Conservation (phyloP, 306 rosid genomes). For the Nissolia schottii region DNA sequence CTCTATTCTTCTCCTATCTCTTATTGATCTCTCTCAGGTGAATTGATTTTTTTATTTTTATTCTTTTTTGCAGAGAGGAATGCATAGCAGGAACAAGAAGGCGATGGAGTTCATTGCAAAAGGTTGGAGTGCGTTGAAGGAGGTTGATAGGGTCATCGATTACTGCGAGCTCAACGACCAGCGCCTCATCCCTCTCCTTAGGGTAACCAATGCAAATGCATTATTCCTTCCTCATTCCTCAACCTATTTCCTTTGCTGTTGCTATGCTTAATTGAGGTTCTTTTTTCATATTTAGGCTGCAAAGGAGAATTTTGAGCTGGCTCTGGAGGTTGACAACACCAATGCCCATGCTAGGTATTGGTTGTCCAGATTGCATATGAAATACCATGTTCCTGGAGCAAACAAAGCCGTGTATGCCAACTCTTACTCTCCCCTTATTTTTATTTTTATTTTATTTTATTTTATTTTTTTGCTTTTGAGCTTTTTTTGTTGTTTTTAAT, state of each 20-base stretch:
- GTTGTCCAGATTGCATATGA: slow-evolving; percentile 85
- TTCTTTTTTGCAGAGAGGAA: slow-evolving; percentile 44
- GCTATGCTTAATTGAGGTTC: slow-evolving; percentile 2
- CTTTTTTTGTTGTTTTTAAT: neutral
- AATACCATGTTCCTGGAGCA: slow-evolving; percentile 82
- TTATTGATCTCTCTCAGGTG: neutral
- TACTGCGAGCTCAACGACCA: slow-evolving; percentile 70
- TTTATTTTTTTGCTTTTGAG: too few species aligned
- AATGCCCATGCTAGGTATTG: slow-evolving; percentile 88
- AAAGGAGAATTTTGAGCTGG: slow-evolving; percentile 89
- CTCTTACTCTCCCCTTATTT: neutral
- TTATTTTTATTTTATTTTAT: too few species aligned
- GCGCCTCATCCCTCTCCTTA: slow-evolving; percentile 80
- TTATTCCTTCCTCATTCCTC: neutral
- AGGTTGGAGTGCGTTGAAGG: slow-evolving; percentile 86
- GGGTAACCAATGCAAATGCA: slow-evolving; percentile 33
- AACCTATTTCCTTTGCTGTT: neutral
- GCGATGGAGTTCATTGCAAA: slow-evolving; percentile 81
- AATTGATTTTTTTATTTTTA: too few species aligned
- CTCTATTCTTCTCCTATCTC: neutral
- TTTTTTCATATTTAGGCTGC: slow-evolving; percentile 48
- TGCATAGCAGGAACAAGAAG: slow-evolving; percentile 83
- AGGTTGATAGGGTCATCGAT: slow-evolving; percentile 89
- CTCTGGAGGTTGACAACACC: slow-evolving; percentile 74
- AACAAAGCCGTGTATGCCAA: slow-evolving; percentile 69